Percentiles rank a stretch among this genome's conserved stretches.
Evolutionary conservation across 805 yeast genomes (phyloP).

Genomic region (Candida fluviatilis): DNA sequence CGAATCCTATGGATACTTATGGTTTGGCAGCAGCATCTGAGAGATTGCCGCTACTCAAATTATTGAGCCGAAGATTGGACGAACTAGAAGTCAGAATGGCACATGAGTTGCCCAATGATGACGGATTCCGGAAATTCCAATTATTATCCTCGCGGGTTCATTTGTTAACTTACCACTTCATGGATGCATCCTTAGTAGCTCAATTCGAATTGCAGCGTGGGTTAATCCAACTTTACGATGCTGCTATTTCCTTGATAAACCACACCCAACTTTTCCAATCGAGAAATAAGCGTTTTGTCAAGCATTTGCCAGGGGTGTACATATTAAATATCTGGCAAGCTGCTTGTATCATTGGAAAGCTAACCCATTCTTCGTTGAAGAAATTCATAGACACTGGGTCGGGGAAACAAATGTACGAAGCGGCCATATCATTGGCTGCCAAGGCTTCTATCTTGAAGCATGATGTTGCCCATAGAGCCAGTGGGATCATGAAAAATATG

Average conservation of each 20-base stretch:
- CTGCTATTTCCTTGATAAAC: constrained; percentile 65
- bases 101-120: constrained; percentile 41
- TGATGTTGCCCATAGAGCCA: constrained; percentile 88
- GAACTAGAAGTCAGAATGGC: constrained; percentile 61
- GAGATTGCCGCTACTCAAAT: constrained; percentile 67
- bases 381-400: constrained; percentile 61
- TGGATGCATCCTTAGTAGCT: constrained; percentile 54
- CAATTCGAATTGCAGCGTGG: constrained; percentile 67
- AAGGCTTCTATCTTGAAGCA: constrained; percentile 84
- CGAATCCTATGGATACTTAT: constrained; percentile 61
- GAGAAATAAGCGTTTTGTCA: constrained; percentile 58
- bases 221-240: constrained; percentile 70
- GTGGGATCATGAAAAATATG: constrained; percentile 90
- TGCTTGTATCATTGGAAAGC: constrained; percentile 74
- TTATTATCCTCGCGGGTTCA: constrained; percentile 76
- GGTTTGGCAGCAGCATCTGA: constrained; percentile 67
- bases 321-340: constrained; percentile 89
- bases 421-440: constrained; percentile 63
- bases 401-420: constrained; percentile 66
- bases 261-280: constrained; percentile 63
- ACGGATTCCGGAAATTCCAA: constrained; percentile 67
- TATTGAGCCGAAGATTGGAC: constrained; percentile 68
- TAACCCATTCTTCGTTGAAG: constrained; percentile 71
- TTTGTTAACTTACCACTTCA: constrained; percentile 73
- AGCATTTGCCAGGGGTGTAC: constrained; percentile 79